Evolutionary conservation across 768 basidiomycete genomes (phyloP).

Genomic region (Stropharia rugosoannulata): DNA sequence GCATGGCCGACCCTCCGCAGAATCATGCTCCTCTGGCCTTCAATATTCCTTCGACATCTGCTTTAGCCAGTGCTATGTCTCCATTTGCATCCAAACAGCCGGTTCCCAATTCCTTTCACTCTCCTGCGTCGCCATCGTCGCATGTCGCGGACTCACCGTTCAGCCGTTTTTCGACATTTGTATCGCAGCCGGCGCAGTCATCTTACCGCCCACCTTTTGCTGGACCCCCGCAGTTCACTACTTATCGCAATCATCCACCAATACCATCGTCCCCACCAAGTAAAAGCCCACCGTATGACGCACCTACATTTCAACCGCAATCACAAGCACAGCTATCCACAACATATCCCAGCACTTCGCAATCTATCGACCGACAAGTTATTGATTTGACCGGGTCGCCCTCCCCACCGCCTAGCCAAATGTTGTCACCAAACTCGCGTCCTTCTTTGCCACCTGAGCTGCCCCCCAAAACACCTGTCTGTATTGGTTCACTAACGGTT

Average conservation of each 20-base stretch:
- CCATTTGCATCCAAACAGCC: constrained; percentile 8
- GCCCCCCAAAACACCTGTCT: constrained; percentile 80
- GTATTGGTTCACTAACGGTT: constrained; percentile 82
- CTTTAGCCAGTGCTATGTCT: constrained; percentile 9
- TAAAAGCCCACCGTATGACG: constrained; percentile 17
- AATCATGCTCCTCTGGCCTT: constrained; percentile 17
- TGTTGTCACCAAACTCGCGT: constrained; percentile 17
- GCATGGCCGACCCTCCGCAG: constrained; percentile 29
- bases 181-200: constrained; percentile 18
- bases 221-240: constrained; percentile 37
- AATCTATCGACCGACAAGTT: constrained; percentile 44
- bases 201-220: constrained; percentile 54
- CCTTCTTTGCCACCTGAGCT: constrained; percentile 52
- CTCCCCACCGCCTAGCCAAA: constrained; percentile 39
- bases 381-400: constrained; percentile 79
- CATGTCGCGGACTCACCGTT: constrained; percentile 10
- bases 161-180: constrained; percentile 10
- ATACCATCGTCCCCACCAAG: constrained; percentile 19
- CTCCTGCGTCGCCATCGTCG: not conserved
- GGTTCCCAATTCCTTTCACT: constrained; percentile 1
- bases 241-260: constrained; percentile 22
- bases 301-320: constrained; percentile 25
- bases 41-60: constrained; percentile 17
- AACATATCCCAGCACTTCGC: constrained; percentile 13
- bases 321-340: constrained; percentile 14